These are phyloP conservation scores for Plasmopara halstedii DNA, from an alignment of 352 stramenopile genomes.

Conservation along the genomic window DNA sequence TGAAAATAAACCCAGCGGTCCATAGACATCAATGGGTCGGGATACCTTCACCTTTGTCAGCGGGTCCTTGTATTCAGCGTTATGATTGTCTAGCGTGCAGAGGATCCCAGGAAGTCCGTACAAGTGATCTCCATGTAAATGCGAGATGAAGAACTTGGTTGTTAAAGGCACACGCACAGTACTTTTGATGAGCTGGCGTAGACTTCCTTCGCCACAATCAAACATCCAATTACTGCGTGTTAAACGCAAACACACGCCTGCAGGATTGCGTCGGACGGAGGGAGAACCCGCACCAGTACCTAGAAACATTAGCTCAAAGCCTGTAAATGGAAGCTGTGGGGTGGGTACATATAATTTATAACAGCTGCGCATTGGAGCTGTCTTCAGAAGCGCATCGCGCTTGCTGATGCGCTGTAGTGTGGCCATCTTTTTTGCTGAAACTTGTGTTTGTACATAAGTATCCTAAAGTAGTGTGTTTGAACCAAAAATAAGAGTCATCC, in stretches of 20 bases:
- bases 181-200: slow-evolving; percentile 78
- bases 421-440: slow-evolving; percentile 3
- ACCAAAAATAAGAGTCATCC: too few relatives aligned
- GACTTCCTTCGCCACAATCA: slow-evolving; percentile 76
- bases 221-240: slow-evolving; percentile 83
- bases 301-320: slow-evolving; percentile 78
- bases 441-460: not conserved
- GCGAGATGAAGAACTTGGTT: slow-evolving; percentile 82
- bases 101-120: slow-evolving; percentile 77
- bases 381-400: slow-evolving; percentile 34
- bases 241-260: slow-evolving; percentile 48
- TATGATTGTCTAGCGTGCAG: slow-evolving; percentile 80
- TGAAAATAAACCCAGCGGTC: slow-evolving; percentile 61
- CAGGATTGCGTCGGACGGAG: slow-evolving; percentile 57
- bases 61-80: slow-evolving; percentile 47
- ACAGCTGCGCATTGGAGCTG: slow-evolving; percentile 47
- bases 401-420: slow-evolving; percentile 25
- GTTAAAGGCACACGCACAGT: slow-evolving; percentile 60
- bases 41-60: slow-evolving; percentile 37
- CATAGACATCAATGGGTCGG: slow-evolving; percentile 66
- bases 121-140: slow-evolving; percentile 82
- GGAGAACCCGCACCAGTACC: slow-evolving; percentile 74
- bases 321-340: slow-evolving; percentile 59
- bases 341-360: slow-evolving; percentile 36
- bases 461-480: too few relatives aligned